Percentiles rank a stretch among this genome's conserved stretches.
phyloP scores from a whole-genome alignment of 768 basidiomycete genomes.

The Leucogyrophana mollusca region DNA sequence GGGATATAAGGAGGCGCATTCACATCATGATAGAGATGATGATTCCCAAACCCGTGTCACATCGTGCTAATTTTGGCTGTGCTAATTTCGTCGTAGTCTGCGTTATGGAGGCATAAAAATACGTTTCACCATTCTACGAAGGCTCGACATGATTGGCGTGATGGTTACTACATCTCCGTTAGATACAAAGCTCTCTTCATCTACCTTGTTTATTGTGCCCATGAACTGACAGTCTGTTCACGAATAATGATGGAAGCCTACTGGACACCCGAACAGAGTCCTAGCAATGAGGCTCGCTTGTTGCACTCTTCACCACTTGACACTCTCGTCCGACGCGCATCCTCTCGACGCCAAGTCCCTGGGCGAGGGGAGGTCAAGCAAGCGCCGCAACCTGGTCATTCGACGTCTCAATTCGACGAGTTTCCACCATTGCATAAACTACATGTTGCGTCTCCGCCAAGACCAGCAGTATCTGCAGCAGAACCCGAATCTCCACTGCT shows the following conservation, averaged over 20 bases:
- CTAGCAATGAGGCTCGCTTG: constrained; percentile 22
- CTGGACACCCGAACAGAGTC: constrained; percentile 1
- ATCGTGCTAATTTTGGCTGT: too few species aligned
- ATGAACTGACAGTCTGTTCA: too few species aligned
- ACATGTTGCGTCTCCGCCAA: constrained; percentile 9
- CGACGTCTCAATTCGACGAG: too few species aligned
- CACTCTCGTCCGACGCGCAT: constrained; percentile 53
- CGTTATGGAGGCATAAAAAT: neutral
- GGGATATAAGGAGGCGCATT: constrained; percentile 54
- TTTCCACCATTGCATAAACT: neutral
- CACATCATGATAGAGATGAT: neutral
- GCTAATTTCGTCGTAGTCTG: too few species aligned
- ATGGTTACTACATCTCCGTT: too few species aligned
- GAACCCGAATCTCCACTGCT: constrained; percentile 45
- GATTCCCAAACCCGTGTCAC: too few species aligned
- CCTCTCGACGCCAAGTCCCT: constrained; percentile 36
- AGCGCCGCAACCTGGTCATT: neutral
- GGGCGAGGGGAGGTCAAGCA: constrained; percentile 4
- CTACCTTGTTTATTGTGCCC: too few species aligned
- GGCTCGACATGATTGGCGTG: too few species aligned
- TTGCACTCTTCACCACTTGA: constrained; percentile 56
- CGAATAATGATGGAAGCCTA: neutral
- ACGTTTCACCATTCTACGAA: too few species aligned
- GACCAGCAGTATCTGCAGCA: constrained; percentile 4
- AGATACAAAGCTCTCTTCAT: too few species aligned